phyloP scores from a whole-genome alignment of 2,329 filamentous ascomycete genomes.

The Aspergillus sp. region DNA sequence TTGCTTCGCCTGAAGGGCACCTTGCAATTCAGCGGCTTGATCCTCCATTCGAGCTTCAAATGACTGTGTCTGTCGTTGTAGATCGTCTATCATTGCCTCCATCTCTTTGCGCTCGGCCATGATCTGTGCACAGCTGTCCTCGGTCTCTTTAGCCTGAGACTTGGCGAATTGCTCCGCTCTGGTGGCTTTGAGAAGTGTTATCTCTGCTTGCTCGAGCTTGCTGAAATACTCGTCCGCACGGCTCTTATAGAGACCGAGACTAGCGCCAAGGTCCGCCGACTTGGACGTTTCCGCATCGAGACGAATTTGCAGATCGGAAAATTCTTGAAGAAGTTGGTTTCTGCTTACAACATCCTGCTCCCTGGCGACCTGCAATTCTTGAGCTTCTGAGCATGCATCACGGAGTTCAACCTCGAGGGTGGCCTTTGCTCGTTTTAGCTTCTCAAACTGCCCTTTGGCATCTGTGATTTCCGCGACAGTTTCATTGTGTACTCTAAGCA shows the following conservation, averaged over 20 bases:
- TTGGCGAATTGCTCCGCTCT: slow-evolving; percentile 94
- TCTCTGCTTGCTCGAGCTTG: slow-evolving; percentile 95
- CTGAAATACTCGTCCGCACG: slow-evolving; percentile 95
- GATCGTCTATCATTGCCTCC: slow-evolving; percentile 81
- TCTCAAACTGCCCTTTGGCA: slow-evolving; percentile 83
- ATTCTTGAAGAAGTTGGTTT: slow-evolving; percentile 85
- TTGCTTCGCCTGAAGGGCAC: slow-evolving; percentile 84
- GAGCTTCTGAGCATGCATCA: slow-evolving; percentile 77
- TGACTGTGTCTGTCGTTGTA: slow-evolving; percentile 84
- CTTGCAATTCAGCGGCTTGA: slow-evolving; percentile 82
- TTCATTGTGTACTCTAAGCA: slow-evolving; percentile 82
- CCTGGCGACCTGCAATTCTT: slow-evolving; percentile 73
- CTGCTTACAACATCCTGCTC: slow-evolving; percentile 89
- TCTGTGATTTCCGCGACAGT: slow-evolving; percentile 82
- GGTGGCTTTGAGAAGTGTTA: slow-evolving; percentile 86
- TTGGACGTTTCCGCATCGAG: slow-evolving; percentile 87
- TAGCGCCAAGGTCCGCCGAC: slow-evolving; percentile 78
- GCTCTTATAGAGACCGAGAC: slow-evolving; percentile 83
- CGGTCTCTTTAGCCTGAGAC: slow-evolving; percentile 82
- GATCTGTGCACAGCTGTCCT: slow-evolving; percentile 84
- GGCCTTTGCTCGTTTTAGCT: slow-evolving; percentile 77
- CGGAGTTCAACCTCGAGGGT: slow-evolving; percentile 82
- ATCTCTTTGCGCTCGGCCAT: slow-evolving; percentile 92
- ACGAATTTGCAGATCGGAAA: slow-evolving; percentile 88
- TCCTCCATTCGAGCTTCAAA: slow-evolving; percentile 92